Percentiles rank a stretch among this genome's conserved stretches.
Conservation (phyloP, 176 grass and related monocot species). For the Stipa capillata region DNA sequence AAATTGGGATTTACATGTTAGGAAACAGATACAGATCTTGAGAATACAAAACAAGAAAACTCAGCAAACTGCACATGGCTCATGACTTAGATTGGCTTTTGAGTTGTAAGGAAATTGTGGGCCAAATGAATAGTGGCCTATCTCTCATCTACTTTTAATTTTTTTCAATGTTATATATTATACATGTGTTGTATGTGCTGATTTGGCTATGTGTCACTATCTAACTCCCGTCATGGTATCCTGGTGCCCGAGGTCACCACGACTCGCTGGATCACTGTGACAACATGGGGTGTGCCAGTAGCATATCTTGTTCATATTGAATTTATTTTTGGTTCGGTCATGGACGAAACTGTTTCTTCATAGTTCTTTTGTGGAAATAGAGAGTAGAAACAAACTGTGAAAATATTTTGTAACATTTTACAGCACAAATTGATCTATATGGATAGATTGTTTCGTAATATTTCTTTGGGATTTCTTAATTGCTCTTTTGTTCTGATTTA, state of each 20-base stretch:
- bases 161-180: not conserved
- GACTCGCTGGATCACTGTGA: not conserved
- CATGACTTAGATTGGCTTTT: not conserved
- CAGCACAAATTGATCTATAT: not conserved
- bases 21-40: not conserved
- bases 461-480: not conserved
- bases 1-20: conserved; percentile 1
- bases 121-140: not conserved
- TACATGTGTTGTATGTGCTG: not conserved
- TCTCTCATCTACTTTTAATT: not conserved
- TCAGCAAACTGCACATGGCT: not conserved
- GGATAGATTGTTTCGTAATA: not conserved
- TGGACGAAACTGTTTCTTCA: not conserved
- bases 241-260: not conserved
- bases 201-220: not conserved
- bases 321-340: not conserved
- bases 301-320: not conserved
- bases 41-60: not conserved
- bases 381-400: not conserved
- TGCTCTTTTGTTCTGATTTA: not conserved
- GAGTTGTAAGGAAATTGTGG: too few relatives aligned
- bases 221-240: not conserved
- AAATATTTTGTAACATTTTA: not conserved
- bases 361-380: not conserved
- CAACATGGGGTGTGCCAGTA: not conserved